phyloP scores from a whole-genome alignment of 371 early-diverging fungal species.

The Mucor plumbeus region DNA sequence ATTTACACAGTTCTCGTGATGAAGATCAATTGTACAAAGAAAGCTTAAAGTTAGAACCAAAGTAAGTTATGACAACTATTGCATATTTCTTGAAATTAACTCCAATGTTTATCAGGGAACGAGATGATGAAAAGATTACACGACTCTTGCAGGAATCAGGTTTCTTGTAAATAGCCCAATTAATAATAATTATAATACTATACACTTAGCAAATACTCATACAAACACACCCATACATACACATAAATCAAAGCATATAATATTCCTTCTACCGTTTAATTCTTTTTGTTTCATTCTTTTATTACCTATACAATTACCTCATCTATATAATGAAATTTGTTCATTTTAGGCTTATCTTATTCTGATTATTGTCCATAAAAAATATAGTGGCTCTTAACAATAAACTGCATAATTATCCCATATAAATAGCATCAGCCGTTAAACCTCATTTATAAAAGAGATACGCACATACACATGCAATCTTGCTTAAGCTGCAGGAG shows the following conservation, averaged over 20 bases:
- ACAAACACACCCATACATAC: neutral
- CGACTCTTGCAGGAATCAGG: conserved; percentile 87
- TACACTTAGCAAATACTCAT: neutral
- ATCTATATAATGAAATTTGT: neutral
- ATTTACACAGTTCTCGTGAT: conserved; percentile 56
- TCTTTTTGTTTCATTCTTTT: neutral
- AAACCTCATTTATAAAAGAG: no score
- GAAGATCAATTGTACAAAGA: conserved; percentile 74
- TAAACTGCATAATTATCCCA: conserved; percentile 1
- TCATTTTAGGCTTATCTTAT: neutral
- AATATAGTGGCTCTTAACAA: neutral
- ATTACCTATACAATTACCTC: neutral
- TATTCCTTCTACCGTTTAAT: neutral
- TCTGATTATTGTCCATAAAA: neutral
- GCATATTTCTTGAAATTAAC: no score
- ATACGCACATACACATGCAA: no score
- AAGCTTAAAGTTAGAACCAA: conserved; percentile 85
- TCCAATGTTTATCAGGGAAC: conserved; percentile 57
- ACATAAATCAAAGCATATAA: conserved; percentile 5
- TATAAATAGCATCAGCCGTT: no score
- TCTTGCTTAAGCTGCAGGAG: no score
- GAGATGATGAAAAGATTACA: conserved; percentile 90
- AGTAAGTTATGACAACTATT: conserved; percentile 39
- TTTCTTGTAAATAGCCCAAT: conserved; percentile 64
- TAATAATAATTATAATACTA: neutral